phyloP scores from a whole-genome alignment of 148 eudicot species.

The Simmondsia chinensis region DNA sequence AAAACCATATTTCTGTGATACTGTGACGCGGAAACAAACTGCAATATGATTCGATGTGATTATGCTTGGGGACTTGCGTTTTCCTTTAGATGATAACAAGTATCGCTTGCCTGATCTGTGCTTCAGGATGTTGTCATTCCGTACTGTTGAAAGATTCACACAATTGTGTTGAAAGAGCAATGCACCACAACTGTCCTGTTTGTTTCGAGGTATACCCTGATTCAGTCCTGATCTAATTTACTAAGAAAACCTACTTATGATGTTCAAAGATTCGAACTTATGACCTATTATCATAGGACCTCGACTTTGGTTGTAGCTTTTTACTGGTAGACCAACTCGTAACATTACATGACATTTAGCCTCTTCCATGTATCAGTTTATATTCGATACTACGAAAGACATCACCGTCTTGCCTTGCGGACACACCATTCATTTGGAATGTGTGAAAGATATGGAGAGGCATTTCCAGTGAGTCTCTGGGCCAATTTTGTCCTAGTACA shows the following conservation, averaged over 20 bases:
- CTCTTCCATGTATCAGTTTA: constrained; percentile 13
- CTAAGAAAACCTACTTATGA: too few relatives aligned
- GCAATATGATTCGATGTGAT: too few relatives aligned
- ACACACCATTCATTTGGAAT: constrained; percentile 32
- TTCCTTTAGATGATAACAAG: too few relatives aligned
- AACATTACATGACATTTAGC: neutral
- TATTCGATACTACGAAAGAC: constrained; percentile 29
- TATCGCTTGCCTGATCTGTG: neutral
- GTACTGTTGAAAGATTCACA: neutral
- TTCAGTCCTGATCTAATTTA: too few relatives aligned
- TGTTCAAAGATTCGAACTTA: too few relatives aligned
- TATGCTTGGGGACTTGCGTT: too few relatives aligned
- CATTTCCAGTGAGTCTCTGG: constrained; percentile 22
- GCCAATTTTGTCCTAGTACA: neutral
- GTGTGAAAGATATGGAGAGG: constrained; percentile 32
- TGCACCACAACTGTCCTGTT: neutral
- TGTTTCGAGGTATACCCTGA: neutral
- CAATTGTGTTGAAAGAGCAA: neutral
- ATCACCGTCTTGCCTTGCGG: constrained; percentile 27
- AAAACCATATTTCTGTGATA: too few relatives aligned
- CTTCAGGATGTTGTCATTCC: neutral
- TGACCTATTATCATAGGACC: too few relatives aligned
- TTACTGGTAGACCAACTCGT: too few relatives aligned
- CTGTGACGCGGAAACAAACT: too few relatives aligned
- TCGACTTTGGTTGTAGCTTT: too few relatives aligned